A percentile compares a stretch with the other conserved stretches of the same genome.
phyloP scores from a whole-genome alignment of 331 rosid species.

The Prunus yedoensis region DNA sequence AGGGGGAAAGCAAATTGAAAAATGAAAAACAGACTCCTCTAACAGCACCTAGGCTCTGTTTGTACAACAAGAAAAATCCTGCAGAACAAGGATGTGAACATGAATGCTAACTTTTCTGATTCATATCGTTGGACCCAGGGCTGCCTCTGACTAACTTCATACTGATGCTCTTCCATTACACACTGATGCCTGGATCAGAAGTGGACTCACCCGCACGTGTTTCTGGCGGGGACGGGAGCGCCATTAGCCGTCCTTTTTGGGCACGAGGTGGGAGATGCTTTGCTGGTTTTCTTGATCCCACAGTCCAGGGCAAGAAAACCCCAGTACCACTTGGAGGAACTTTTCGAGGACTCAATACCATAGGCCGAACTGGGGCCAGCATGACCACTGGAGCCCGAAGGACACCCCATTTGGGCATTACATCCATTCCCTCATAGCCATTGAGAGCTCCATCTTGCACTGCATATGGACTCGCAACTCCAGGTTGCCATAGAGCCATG shows the following conservation, averaged over 20 bases:
- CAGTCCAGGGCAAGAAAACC: conserved; percentile 93
- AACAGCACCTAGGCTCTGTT: conserved; percentile 51
- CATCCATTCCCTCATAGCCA: conserved; percentile 60
- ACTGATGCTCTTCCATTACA: conserved; percentile 33
- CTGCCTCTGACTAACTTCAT: conserved; percentile 35
- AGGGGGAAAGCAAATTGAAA: background rate
- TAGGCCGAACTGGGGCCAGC: conserved; percentile 70
- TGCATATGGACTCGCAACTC: conserved; percentile 45
- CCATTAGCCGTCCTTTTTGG: conserved; percentile 70
- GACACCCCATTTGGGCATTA: conserved; percentile 82
- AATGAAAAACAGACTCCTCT: conserved; percentile 31
- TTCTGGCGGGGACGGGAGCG: conserved; percentile 61
- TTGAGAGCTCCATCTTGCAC: conserved; percentile 53
- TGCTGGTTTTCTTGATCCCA: conserved; percentile 67
- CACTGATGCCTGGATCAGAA: conserved; percentile 54
- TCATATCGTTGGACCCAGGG: conserved; percentile 34
- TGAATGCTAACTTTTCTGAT: conserved; percentile 34
- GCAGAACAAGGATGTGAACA: conserved; percentile 34
- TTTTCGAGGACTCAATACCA: conserved; percentile 56
- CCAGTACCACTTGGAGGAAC: conserved; percentile 80
- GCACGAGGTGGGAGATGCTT: conserved; percentile 98
- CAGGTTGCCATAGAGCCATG: conserved; percentile 74
- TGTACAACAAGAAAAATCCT: conserved; percentile 52
- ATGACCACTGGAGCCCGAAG: conserved; percentile 68
- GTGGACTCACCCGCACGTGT: conserved; percentile 44